Evolutionary conservation across 2,329 filamentous ascomycete species (phyloP).

Genomic region (Fusarium algeriense): DNA sequence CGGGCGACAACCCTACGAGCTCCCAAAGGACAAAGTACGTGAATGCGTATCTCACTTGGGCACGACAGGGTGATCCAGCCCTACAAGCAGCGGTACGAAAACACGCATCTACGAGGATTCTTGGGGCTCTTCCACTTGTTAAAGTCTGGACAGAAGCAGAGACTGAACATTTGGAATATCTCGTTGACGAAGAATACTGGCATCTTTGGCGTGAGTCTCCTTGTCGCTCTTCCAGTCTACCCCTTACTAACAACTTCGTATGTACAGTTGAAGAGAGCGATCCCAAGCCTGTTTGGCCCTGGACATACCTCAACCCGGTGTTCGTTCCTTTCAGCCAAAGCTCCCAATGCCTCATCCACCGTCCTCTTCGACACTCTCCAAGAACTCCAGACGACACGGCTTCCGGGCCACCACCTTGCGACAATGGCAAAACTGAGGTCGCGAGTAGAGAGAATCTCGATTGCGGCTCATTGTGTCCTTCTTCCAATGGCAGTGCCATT

Average conservation of each 20-base stretch:
- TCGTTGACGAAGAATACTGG: background rate
- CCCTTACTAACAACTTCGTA: rapidly evolving
- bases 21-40: background rate
- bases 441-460: rapidly evolving
- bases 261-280: background rate
- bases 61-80: rapidly evolving
- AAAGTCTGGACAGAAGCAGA: background rate
- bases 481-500: background rate
- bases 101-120: background rate
- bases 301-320: background rate
- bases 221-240: rapidly evolving
- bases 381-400: background rate
- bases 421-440: background rate
- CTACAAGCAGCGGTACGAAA: background rate
- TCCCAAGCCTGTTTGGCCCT: background rate
- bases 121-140: background rate
- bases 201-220: background rate
- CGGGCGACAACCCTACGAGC: background rate
- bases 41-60: background rate
- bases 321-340: background rate
- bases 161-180: background rate
- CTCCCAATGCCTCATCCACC: background rate
- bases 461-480: rapidly evolving
- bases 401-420: background rate
- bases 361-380: background rate